Conservation (phyloP, 768 basidiomycete genomes). For the Postia placenta region DNA sequence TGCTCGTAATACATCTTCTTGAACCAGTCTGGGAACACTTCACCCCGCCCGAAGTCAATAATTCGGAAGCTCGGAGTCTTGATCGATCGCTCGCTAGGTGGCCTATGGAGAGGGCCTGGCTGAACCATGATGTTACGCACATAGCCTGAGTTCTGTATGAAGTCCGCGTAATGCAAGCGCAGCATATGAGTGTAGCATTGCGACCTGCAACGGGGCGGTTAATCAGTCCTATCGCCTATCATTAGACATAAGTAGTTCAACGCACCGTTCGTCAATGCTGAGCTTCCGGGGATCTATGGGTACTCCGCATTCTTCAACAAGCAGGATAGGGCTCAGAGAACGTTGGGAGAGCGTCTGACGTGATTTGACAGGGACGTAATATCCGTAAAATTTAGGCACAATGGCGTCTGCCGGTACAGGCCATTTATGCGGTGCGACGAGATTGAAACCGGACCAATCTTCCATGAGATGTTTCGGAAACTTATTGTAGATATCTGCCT, state of each 20-base stretch:
- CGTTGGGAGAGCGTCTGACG: background rate
- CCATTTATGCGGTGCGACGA: conserved; percentile 34
- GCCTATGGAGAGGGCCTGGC: conserved; percentile 31
- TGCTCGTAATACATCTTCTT: background rate
- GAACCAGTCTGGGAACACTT: background rate
- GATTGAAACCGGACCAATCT: conserved; percentile 45
- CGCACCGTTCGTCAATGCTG: conserved; percentile 13
- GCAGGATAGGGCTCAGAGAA: conserved; percentile 32
- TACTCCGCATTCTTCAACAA: conserved; percentile 42
- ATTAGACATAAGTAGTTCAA: background rate
- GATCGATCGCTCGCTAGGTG: conserved; percentile 23
- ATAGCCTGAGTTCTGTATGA: conserved; percentile 37
- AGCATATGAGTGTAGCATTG: conserved; percentile 29
- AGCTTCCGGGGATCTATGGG: conserved; percentile 26
- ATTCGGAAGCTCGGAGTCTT: conserved; percentile 36
- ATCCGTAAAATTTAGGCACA: conserved; percentile 62
- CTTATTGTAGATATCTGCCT: conserved; percentile 39
- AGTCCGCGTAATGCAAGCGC: conserved; percentile 33
- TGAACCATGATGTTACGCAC: conserved; percentile 42
- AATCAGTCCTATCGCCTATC: background rate
- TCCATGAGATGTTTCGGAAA: conserved; percentile 42
- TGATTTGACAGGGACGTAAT: conserved; percentile 33
- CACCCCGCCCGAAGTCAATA: conserved; percentile 43
- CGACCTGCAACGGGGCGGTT: conserved; percentile 8
- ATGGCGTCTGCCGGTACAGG: conserved; percentile 44